Evolutionary conservation across 768 basidiomycete species (phyloP), one percentile per base, ranked within the genome.

Genomic region (Plicaturopsis crispa): DNA sequence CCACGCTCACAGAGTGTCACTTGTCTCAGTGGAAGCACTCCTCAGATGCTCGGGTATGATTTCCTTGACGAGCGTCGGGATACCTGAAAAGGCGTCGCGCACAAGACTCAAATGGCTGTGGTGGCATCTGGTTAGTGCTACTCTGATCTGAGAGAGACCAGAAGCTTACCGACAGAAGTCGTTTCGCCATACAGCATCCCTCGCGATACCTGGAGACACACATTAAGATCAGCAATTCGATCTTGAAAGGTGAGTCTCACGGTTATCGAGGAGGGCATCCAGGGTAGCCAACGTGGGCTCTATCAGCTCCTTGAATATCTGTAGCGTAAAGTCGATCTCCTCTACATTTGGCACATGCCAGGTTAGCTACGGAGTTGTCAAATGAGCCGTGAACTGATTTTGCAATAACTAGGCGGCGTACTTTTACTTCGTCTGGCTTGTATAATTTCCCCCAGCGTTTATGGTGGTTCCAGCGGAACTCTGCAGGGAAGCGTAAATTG

Each of bases 371-470:
- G 31, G n/a, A 23, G 31, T 38, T 30, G 35, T 17, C 36, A 14
- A 37, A 13, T 12, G 17, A 43, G 10, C 24, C 33, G 30, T n/a
- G 26, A 24, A 3, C 23, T 30, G 18, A 6, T 1, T 30, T 5
- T 16, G 16, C 11, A n/a, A 19, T n/a, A 14, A 33, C 14, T 28
- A 13, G 31, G 12, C 11, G 4, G 50, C 64, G 48, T 49, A 87
- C 83, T 57, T 72, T 71, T 43, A 90, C 73, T 24, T 91, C 82
- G 31, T 77, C 70, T 10, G 77, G 66, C 16, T 65, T 64, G 57
- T 85, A 90, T 10, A 82, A 54, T 50, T 85, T 84, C 6, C 89
- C 90, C 89, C 89, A 92, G 48, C 76, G 69, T 14, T 65, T 67
- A 55, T 86, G 78, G 50, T 88, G 84, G 39, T 75, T 78, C 37